Conservation (phyloP, 208 protist genomes). For the Leishmania mexicana region DNA sequence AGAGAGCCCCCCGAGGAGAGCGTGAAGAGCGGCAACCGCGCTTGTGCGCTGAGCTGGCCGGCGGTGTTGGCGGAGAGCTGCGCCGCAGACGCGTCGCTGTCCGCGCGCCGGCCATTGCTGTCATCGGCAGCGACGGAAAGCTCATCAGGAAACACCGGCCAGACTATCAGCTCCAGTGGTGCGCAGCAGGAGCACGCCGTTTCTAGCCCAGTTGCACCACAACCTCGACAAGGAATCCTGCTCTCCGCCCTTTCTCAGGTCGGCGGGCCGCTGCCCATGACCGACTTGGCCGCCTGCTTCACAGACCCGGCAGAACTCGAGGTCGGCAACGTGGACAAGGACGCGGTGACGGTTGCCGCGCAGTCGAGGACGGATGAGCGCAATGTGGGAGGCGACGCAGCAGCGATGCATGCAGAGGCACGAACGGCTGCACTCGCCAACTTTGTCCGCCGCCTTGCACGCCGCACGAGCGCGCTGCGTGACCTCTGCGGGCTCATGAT, state of each 20-base stretch:
- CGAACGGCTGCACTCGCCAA: background rate
- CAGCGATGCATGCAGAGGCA: background rate
- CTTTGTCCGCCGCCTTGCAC: slow-evolving; percentile 26
- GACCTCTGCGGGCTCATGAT: slow-evolving; percentile 59
- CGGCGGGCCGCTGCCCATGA: slow-evolving; percentile 15
- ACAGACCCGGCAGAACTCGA: background rate
- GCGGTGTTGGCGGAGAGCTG: slow-evolving; percentile 24
- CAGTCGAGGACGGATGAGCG: background rate
- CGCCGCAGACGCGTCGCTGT: slow-evolving; percentile 11
- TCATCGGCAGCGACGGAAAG: background rate
- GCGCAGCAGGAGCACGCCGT: background rate
- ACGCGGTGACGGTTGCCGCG: background rate
- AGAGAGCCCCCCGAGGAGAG: slow-evolving; percentile 21
- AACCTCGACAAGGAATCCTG: slow-evolving; percentile 13
- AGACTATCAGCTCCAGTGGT: background rate
- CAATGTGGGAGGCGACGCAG: background rate
- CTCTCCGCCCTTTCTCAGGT: slow-evolving; percentile 7
- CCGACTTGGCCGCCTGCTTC: background rate
- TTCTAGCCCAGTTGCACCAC: background rate
- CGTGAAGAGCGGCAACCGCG: slow-evolving; percentile 9
- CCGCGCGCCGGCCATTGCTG: background rate
- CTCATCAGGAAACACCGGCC: background rate
- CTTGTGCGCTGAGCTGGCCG: slow-evolving; percentile 28
- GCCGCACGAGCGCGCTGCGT: slow-evolving; percentile 45
- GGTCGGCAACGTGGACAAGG: background rate